Evolutionary conservation across 2,329 filamentous ascomycete species (phyloP), one percentile per base, ranked within the genome.

Genomic region (Sporothrix phasma): DNA sequence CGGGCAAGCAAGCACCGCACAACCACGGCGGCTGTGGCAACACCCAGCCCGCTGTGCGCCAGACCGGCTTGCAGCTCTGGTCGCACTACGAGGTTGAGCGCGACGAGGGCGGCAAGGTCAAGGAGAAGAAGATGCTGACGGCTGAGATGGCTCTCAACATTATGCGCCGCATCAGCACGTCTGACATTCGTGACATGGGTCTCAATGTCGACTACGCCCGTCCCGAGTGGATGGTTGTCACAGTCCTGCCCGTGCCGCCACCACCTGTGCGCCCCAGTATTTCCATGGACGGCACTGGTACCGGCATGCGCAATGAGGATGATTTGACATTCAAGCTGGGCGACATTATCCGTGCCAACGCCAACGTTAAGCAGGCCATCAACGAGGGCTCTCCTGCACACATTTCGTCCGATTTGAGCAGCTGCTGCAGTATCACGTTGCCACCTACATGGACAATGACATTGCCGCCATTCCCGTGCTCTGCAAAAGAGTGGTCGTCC

Each of bases 361-460:
- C 89, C 70, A 97, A 96, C 71, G 92, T 99, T 64, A 87, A 90
- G 69, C 88, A 94, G 70, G 94, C 92, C 66, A 90, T 96, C 71
- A 86, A 90, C 65, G 92, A 97, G 75, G 94, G 94, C 64, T 92
- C 92, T 3, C 92, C 94, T 0, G 87, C 90, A 68, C 94, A 99
- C 76, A 91, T 97, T 69, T 85, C 92, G 17, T 84, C 87, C 65
- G 94, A 99, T 71, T 97, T 97, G 91, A 96, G 75, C 86, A 88
- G 68, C 79, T 99, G 37, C 80, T 99, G 43, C 95, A 99, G 73
- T 99, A 96, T 73, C 95, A 99, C 72, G 92, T 99, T 66, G 95
- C 95, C 49, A 99, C 95, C 0, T 96, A 97, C 77, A 99, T 99
- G 95, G 94, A 99, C 77, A 99, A 99, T 72, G 93, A 99, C 74